Evolutionary conservation across 495 filamentous ascomycete species (phyloP).

Genomic region (Hypoxylon fuscum): DNA sequence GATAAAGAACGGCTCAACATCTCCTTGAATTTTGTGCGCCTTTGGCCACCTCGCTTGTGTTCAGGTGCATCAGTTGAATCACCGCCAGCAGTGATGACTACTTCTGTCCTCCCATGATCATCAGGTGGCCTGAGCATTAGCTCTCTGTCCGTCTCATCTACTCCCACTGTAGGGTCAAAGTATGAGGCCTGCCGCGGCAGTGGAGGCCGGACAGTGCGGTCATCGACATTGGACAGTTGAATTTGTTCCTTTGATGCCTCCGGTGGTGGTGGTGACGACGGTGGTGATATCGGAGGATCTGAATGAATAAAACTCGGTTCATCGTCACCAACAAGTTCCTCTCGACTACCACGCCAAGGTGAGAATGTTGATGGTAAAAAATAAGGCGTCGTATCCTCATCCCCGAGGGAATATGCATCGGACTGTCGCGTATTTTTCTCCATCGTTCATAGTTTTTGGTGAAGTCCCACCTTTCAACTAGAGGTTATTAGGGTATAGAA

Average conservation of each 20-base stretch:
- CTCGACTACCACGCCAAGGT: constrained; percentile 17
- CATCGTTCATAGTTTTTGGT: constrained; percentile 9
- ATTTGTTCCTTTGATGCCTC: neutral
- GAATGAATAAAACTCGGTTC: constrained; percentile 10
- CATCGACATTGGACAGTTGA: constrained; percentile 6
- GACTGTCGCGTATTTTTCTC: constrained; percentile 14
- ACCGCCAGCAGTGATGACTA: constrained; percentile 17
- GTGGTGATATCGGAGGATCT: constrained; percentile 7
- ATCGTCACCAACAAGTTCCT: constrained; percentile 1
- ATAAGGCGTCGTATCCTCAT: constrained; percentile 12
- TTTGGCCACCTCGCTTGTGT: constrained; percentile 5
- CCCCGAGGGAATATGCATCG: constrained; percentile 1
- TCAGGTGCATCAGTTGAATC: neutral
- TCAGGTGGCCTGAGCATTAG: constrained; percentile 14
- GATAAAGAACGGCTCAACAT: constrained; percentile 28
- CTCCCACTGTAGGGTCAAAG: neutral
- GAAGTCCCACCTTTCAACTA: neutral
- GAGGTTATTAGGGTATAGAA: constrained; percentile 6
- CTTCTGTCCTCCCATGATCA: constrained; percentile 24
- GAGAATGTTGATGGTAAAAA: constrained; percentile 39
- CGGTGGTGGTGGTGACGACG: constrained; percentile 1
- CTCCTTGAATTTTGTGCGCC: constrained; percentile 31
- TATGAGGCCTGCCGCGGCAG: neutral
- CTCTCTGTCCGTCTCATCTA: neutral
- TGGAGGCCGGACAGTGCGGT: constrained; percentile 2